Evolutionary conservation across 441 rosid genomes (phyloP).

Genomic region (Brassica balearica): DNA sequence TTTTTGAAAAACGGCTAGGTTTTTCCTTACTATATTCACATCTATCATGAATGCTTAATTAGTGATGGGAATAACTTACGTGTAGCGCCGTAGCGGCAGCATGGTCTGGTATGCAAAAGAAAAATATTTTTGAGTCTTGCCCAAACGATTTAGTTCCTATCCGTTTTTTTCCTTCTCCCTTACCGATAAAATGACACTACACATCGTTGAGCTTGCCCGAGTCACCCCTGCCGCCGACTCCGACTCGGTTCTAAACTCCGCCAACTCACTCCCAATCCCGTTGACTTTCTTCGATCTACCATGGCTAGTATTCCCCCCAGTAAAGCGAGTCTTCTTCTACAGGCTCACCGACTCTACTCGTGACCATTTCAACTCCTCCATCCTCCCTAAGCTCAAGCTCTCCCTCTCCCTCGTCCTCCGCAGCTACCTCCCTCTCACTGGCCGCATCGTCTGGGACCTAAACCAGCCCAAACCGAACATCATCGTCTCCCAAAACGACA

Average conservation of each 20-base stretch:
- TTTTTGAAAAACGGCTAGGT: background rate
- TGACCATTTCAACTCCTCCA: slow-evolving; percentile 25
- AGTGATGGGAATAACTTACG: background rate
- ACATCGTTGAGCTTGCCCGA: slow-evolving; percentile 10
- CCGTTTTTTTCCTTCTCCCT: background rate
- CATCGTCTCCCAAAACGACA: slow-evolving; percentile 32
- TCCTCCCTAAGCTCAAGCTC: slow-evolving; percentile 48
- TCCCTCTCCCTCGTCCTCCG: slow-evolving; percentile 45
- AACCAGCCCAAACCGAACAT: slow-evolving; percentile 42
- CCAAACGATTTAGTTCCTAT: background rate
- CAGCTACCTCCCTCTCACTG: slow-evolving; percentile 44
- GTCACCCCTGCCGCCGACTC: slow-evolving; percentile 27
- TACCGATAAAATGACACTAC: background rate
- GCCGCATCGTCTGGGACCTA: slow-evolving; percentile 36
- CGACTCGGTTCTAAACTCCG: background rate
- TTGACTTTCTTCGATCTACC: slow-evolving; percentile 42
- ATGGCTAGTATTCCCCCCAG: slow-evolving; percentile 32
- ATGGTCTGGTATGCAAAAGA: background rate
- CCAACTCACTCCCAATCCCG: slow-evolving; percentile 15
- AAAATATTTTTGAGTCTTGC: background rate
- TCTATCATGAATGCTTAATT: too few relatives aligned
- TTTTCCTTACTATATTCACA: background rate
- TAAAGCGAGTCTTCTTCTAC: slow-evolving; percentile 45
- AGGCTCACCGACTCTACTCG: slow-evolving; percentile 33
- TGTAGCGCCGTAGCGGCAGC: background rate